phyloP scores from a whole-genome alignment of 2,329 filamentous ascomycete genomes.

The Hirsutella rhossiliensis region DNA sequence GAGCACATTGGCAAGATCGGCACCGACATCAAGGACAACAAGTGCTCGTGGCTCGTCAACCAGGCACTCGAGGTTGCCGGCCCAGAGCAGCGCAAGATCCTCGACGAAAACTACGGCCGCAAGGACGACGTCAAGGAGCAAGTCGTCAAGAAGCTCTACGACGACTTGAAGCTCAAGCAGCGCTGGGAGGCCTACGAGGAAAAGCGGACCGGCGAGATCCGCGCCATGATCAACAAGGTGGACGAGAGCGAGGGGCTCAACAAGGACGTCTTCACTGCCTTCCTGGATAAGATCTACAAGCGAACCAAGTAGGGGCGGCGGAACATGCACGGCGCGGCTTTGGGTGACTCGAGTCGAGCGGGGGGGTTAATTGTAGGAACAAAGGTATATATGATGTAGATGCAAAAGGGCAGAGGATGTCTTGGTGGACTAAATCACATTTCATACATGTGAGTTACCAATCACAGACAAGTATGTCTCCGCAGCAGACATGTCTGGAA shows the following conservation, averaged over 20 bases:
- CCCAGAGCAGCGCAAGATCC: slow-evolving; percentile 73
- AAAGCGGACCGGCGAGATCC: slow-evolving; percentile 67
- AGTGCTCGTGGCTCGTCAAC: slow-evolving; percentile 98
- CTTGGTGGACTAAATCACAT: background rate
- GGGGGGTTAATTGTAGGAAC: too few relatives aligned
- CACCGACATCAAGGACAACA: slow-evolving; percentile 98
- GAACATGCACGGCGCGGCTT: slow-evolving; percentile 13
- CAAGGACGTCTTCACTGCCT: slow-evolving; percentile 79
- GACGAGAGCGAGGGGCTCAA: slow-evolving; percentile 85
- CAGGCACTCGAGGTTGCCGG: slow-evolving; percentile 72
- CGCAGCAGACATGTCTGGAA: background rate
- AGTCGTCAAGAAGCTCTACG: slow-evolving; percentile 77
- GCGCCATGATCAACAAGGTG: slow-evolving; percentile 60
- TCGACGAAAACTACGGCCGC: slow-evolving; percentile 87
- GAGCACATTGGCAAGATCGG: slow-evolving; percentile 95
- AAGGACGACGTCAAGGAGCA: slow-evolving; percentile 79
- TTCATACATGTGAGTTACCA: background rate
- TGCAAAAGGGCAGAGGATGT: background rate
- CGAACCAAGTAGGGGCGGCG: slow-evolving; percentile 63
- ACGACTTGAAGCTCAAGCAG: slow-evolving; percentile 73
- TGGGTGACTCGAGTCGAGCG: too few relatives aligned
- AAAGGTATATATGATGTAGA: too few relatives aligned
- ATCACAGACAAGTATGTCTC: background rate
- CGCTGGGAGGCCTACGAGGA: slow-evolving; percentile 86
- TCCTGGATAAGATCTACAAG: slow-evolving; percentile 97